Evolutionary conservation across 2,329 filamentous ascomycete species (phyloP).

Genomic region (Sclerotinia subarctica): DNA sequence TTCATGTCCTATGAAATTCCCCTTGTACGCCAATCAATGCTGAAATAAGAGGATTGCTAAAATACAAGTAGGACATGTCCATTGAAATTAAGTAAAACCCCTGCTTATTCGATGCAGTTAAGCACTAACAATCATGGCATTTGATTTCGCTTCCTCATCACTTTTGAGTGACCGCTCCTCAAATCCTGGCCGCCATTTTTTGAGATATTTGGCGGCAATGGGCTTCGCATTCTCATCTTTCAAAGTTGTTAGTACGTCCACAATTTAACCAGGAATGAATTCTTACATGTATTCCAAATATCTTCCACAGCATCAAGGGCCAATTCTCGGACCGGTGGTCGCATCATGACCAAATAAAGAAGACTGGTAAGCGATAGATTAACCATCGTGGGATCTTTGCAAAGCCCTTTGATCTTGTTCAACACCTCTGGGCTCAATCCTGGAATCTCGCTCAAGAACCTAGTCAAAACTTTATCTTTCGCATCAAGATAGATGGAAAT

Average conservation of each 20-base stretch:
- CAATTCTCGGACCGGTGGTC: constrained; percentile 60
- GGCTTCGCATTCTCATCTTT: constrained; percentile 61
- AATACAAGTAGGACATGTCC: constrained; percentile 4
- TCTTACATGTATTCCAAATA: constrained; percentile 64
- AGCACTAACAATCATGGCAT: constrained; percentile 20
- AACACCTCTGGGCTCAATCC: constrained; percentile 71
- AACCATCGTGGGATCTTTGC: constrained; percentile 63
- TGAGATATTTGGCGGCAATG: constrained; percentile 60
- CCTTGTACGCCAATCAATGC: constrained; percentile 14
- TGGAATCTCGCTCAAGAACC: constrained; percentile 89
- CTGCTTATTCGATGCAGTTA: neutral
- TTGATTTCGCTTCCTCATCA: constrained; percentile 26
- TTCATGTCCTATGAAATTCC: constrained; percentile 4
- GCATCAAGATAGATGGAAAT: constrained; percentile 89
- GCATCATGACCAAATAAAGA: constrained; percentile 65
- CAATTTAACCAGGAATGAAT: constrained; percentile 2
- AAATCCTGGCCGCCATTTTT: constrained; percentile 54
- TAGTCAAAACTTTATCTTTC: constrained; percentile 83
- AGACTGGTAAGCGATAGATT: constrained; percentile 62
- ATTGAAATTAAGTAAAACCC: neutral
- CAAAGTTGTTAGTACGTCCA: constrained; percentile 28
- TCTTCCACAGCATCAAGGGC: constrained; percentile 64
- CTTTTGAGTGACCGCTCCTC: constrained; percentile 30
- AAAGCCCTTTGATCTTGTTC: constrained; percentile 65
- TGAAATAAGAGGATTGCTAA: constrained; percentile 17